These are phyloP conservation scores for Rhizophora apiculata DNA, from an alignment of 345 rosid species.

Conservation along the genomic window DNA sequence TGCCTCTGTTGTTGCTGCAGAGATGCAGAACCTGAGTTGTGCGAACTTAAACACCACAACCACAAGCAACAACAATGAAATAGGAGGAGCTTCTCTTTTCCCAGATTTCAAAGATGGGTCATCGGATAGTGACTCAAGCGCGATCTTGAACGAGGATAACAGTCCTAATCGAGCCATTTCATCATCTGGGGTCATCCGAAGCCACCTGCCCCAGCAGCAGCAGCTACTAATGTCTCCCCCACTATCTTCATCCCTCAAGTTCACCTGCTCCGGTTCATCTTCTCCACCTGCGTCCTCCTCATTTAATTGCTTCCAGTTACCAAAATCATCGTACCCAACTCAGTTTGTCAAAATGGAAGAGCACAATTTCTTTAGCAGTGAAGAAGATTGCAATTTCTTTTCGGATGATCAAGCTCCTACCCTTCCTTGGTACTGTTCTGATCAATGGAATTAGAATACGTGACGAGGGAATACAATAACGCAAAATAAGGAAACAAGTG, in stretches of 20 bases:
- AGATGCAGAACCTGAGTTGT: slow-evolving; percentile 35
- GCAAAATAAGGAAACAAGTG: not conserved
- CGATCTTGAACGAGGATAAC: slow-evolving; percentile 70
- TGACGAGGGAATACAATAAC: not conserved
- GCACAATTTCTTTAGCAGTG: slow-evolving; percentile 67
- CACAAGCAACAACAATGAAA: slow-evolving; percentile 12
- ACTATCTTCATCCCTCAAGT: slow-evolving; percentile 11
- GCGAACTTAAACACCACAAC: slow-evolving; percentile 33
- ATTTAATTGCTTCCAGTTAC: slow-evolving; percentile 14
- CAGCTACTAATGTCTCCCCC: slow-evolving; percentile 28
- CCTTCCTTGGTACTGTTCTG: slow-evolving; percentile 71
- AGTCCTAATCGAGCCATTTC: slow-evolving; percentile 56
- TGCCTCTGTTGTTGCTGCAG: slow-evolving; percentile 31
- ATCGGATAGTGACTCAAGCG: slow-evolving; percentile 89
- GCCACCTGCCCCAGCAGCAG: slow-evolving; percentile 24
- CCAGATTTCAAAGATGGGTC: slow-evolving; percentile 67
- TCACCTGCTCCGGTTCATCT: slow-evolving; percentile 15
- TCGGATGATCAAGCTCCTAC: slow-evolving; percentile 85
- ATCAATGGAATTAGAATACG: slow-evolving; percentile 41
- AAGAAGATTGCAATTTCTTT: slow-evolving; percentile 75
- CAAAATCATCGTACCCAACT: slow-evolving; percentile 24
- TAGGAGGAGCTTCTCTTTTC: slow-evolving; percentile 30
- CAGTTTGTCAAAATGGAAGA: slow-evolving; percentile 86
- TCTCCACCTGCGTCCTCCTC: slow-evolving; percentile 27
- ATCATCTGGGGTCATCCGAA: slow-evolving; percentile 34